Evolutionary conservation across 2,329 filamentous ascomycete species (phyloP).

Genomic region (Falciphora oryzae): DNA sequence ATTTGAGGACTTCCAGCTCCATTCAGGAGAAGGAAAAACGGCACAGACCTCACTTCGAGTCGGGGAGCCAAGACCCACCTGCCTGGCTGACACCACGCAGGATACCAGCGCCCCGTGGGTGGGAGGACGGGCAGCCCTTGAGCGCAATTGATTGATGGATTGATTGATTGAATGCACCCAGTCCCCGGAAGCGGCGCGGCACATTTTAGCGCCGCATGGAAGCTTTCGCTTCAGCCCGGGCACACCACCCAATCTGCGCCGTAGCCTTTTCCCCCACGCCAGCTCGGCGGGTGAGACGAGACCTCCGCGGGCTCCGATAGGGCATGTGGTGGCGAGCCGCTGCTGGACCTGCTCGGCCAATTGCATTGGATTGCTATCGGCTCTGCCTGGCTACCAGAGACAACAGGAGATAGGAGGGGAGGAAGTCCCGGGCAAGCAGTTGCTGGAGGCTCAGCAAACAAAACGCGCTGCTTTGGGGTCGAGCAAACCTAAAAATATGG

Average conservation of each 20-base stretch:
- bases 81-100: background rate
- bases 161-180: background rate
- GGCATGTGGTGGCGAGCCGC: background rate
- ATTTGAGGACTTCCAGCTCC: background rate
- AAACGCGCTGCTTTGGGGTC: background rate
- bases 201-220: background rate
- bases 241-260: background rate
- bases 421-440: background rate
- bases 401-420: background rate
- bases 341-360: background rate
- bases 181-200: background rate
- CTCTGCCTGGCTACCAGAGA: background rate
- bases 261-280: background rate
- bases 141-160: background rate
- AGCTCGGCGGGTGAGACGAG: background rate
- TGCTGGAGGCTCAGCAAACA: background rate
- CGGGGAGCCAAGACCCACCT: background rate
- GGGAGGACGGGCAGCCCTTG: no score
- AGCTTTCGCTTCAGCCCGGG: background rate
- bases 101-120: background rate
- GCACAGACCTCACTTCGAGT: background rate
- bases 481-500: background rate
- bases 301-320: background rate
- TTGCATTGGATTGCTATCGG: background rate
- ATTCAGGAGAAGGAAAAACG: background rate